Evolutionary conservation across 306 rosid species (phyloP), one percentile per base, ranked within the genome.

Genomic region (Fragaria ananassa): DNA sequence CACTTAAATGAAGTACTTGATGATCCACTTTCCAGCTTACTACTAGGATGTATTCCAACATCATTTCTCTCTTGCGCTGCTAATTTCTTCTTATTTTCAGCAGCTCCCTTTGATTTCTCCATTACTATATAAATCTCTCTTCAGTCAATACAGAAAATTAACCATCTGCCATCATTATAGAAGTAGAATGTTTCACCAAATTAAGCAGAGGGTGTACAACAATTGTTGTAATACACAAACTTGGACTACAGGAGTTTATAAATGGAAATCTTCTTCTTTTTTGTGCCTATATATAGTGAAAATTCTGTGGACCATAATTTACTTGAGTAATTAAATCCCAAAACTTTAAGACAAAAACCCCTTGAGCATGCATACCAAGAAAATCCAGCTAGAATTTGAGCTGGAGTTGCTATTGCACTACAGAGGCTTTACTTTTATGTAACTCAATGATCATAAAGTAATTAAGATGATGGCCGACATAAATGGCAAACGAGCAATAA

Each of bases 1-100:
- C 98, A 93, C 65, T 87, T 93, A 73, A 25, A 72, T 64, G 82
- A 68, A 63, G 51, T 68, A 77, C 31, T 77, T 69, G 25, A 78
- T 6, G 70, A 72, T 37, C 35, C 74, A 6, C 50, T 80, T 39
- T 44, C 41, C 2, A 6, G 70, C 29, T 17, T 63, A 27, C 21
- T 79, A 12, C 27, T 64, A 8, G 50, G 63, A 4, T 69, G 21
- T 44, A 2, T 39, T 29, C 79, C 80, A 58, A 54, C 74, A 46
- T 74, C 76, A n/a, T 81, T 23, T 47, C 46, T 82, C 60, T 3
- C 79, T 2, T 64, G 72, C 12, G 66, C 69, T 41, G 81, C 25
- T 42, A 84, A 60, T 56, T 74, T 83, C 17, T 54, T 46, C 41
- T 76, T 75, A 21, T 83, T 76, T 27, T 70, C 76, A 17, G 83